Evolutionary conservation across 345 rosid genomes (phyloP), one percentile per base, ranked within the genome.

Genomic region (Eucalyptus cloeziana): DNA sequence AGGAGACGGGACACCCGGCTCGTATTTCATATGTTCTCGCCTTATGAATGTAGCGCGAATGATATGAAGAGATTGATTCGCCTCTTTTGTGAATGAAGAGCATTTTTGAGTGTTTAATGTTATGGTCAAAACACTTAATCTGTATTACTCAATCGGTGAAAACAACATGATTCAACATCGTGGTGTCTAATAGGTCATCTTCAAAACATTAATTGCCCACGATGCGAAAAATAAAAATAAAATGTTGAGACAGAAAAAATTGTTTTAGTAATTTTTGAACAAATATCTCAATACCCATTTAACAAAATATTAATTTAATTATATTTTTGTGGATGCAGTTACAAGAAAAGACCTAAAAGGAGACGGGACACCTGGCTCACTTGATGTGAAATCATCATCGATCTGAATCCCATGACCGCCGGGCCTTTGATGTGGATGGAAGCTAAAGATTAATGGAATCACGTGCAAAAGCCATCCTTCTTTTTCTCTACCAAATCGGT

Each of bases 21-120:
- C 6, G 0, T 0, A n/a, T 7, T 64, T n/a, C 5, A 52, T 52
- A 52, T 52, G 25, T 52, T 21, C 10, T 52, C 19, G 0, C 24
- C 25, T 52, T 52, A 52, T 51, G 54, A 16, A 17, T 3, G 0
- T 51, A 51, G 22, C 0, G 8, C 2, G 3, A 67, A 16, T 8
- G 2, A 16, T 19, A 3, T 17, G 0, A 31, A 31, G 3, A 69
- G 10, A 0, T 10, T 16, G 3, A n/a, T 33, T 9, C 2, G 0
- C 2, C 2, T 67, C 37, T 64, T n/a, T 7, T 8, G 0, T 15
- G 5, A n/a, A 67, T 15, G 17, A 67, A 14, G 2, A 31, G 10
- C 37, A 69, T 33, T 69, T 69, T 31, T 7, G n/a, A 19, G 14
- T 71, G 5, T 37, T 3, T 3, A 2, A 71, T 10, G 7, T 71